Evolutionary conservation across 169 alveolate species (phyloP), one percentile per base, ranked within the genome.

Genomic region (Cryptosporidium baileyi): DNA sequence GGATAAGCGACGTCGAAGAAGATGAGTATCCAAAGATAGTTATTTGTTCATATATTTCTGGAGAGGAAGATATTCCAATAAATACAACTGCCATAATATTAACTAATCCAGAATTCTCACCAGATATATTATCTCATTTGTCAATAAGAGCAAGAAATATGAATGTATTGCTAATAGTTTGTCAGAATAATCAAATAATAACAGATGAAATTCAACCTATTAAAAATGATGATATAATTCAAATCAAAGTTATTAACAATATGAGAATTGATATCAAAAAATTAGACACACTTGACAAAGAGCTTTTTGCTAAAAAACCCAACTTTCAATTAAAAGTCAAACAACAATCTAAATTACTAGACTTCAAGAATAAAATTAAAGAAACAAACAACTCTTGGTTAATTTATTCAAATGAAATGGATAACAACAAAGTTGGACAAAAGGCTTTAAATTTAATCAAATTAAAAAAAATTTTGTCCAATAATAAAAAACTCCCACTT

Each of bases 11-110:
- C 15, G 19, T 17, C 13, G 30, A 15, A 15, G 60, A 74, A 51
- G 85, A 74, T 19, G 49, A 17, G 15, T 54, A 36, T 74, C 52
- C 52, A 57, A 74, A 74, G 54, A 74, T 74, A 11, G 43, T 74
- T 5, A 32, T 51, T 17, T 74, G 85, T 22, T 74, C 85, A 17
- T 40, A 57, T 74, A 74, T 74, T 54, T 74, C 95, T 43, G 98
- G 98, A 1, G 97, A 95, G 45, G 98, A 95, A 82, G 98, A 95
- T 81, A 93, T 95, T 8, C 98, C 98, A 9, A 91, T 85, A 41
- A 95, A 95, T 47, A 96, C 94, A 15, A 82, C 80, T 38, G 95
- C 95, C 19, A 91, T 95, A 38, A 88, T 95, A 15, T 92, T 93
- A 3, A 90, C 95, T n/a, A 88, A 93, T 40, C 91, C 95, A 40